Evolutionary conservation across 2,329 filamentous ascomycete species (phyloP).

Genomic region (Pseudofabraea citricarpa): DNA sequence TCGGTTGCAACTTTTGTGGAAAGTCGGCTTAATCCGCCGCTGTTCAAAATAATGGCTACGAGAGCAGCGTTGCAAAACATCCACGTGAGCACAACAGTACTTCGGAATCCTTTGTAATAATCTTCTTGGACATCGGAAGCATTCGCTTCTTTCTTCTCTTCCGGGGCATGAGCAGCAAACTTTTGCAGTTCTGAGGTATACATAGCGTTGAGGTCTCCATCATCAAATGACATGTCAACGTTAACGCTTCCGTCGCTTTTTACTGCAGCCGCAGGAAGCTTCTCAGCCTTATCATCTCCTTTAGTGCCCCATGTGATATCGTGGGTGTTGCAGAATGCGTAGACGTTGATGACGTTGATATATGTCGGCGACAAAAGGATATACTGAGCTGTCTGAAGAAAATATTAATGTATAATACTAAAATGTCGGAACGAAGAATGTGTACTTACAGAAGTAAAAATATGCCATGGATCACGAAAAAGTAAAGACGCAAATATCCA

Average conservation of each 20-base stretch:
- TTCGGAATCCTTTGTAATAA: constrained; percentile 93
- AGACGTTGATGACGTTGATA: constrained; percentile 96
- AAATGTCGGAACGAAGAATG: not conserved
- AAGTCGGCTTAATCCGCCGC: constrained; percentile 79
- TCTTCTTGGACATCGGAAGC: constrained; percentile 79
- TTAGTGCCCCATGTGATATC: constrained; percentile 97
- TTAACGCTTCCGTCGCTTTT: constrained; percentile 93
- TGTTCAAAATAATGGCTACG: constrained; percentile 76
- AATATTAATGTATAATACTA: not conserved
- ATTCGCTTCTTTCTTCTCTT: constrained; percentile 56
- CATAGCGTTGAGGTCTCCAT: constrained; percentile 86
- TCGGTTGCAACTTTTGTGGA: too few relatives aligned
- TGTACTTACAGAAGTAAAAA: constrained; percentile 63
- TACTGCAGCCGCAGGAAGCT: constrained; percentile 77
- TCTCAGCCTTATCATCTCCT: constrained; percentile 89
- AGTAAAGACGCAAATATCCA: constrained; percentile 86
- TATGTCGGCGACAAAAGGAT: constrained; percentile 90
- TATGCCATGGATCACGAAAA: constrained; percentile 98
- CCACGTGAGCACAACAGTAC: constrained; percentile 85
- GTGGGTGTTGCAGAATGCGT: constrained; percentile 96
- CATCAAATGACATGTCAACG: constrained; percentile 74
- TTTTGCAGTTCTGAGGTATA: constrained; percentile 76
- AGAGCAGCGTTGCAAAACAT: constrained; percentile 93
- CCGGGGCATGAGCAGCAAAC: constrained; percentile 68
- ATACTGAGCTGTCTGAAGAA: constrained; percentile 69